These are phyloP conservation scores for Vanrija pseudolonga DNA, from an alignment of 1,284 basidiomycete species.

Conservation along the genomic window DNA sequence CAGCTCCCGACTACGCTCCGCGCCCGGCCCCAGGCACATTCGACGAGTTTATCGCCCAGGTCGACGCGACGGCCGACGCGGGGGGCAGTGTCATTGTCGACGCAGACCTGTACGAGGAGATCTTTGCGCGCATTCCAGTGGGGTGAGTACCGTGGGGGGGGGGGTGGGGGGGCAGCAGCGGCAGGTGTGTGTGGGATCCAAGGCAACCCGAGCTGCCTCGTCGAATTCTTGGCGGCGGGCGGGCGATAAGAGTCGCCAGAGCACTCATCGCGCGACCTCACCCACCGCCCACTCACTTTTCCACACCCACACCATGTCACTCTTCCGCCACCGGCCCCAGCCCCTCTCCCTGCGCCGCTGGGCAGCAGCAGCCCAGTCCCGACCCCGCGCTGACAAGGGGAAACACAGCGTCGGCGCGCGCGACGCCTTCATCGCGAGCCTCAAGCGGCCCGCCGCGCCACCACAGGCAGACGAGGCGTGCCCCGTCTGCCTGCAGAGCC, in stretches of 20 bases:
- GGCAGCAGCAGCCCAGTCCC: neutral
- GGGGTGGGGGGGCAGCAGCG: too few species aligned
- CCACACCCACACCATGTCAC: too few species aligned
- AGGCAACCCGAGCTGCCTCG: too few species aligned
- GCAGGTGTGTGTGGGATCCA: too few species aligned
- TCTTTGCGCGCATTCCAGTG: constrained; percentile 8
- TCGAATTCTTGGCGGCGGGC: too few species aligned
- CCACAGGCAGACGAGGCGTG: constrained; percentile 5
- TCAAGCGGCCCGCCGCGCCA: constrained; percentile 4
- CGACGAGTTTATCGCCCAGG: constrained; percentile 12
- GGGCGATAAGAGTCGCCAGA: too few species aligned
- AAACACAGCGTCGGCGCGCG: constrained; percentile 9
- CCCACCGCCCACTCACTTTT: too few species aligned
- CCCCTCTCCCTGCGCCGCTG: too few species aligned
- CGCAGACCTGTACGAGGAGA: constrained; percentile 20
- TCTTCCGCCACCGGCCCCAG: too few species aligned
- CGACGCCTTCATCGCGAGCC: constrained; percentile 13
- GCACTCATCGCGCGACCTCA: too few species aligned
- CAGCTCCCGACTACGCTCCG: constrained; percentile 1
- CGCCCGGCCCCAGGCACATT: constrained; percentile 9
- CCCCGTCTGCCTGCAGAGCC: constrained; percentile 20
- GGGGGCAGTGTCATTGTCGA: constrained; percentile 17
- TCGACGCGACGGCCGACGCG: constrained; percentile 1
- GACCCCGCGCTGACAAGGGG: neutral
- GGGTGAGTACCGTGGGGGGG: too few species aligned